phyloP scores from a whole-genome alignment of 2,329 filamentous ascomycete genomes.

The Colletotrichum paranaense region DNA sequence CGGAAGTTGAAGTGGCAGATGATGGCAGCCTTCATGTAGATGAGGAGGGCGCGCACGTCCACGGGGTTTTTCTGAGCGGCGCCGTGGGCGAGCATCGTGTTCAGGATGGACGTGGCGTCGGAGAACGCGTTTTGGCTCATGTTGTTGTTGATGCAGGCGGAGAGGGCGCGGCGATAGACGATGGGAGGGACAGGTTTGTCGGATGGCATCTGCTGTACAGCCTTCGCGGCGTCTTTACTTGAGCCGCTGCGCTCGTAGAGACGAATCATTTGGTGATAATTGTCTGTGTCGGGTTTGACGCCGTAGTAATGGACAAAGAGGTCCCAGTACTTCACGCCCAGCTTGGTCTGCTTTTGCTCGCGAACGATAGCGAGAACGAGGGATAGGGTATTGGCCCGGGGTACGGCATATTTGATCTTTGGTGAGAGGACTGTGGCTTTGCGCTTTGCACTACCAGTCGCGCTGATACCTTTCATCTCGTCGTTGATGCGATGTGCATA shows the following conservation, averaged over 20 bases:
- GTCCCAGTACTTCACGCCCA: constrained; percentile 84
- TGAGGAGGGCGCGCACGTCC: constrained; percentile 62
- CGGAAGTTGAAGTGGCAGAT: constrained; percentile 56
- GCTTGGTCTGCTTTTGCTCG: constrained; percentile 67
- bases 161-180: constrained; percentile 79
- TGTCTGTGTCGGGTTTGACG: constrained; percentile 78
- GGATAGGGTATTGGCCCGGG: constrained; percentile 71
- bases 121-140: constrained; percentile 77
- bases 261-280: constrained; percentile 76
- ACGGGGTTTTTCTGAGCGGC: constrained; percentile 38
- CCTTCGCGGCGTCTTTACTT: constrained; percentile 68
- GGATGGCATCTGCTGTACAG: constrained; percentile 68
- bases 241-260: constrained; percentile 74
- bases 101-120: constrained; percentile 73
- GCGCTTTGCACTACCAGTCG: constrained; percentile 29
- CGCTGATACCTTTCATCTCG: constrained; percentile 39
- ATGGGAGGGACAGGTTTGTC: constrained; percentile 54
- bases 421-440: constrained; percentile 30
- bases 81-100: constrained; percentile 64
- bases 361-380: constrained; percentile 74
- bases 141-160: constrained; percentile 79
- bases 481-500: constrained; percentile 28
- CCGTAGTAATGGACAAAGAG: constrained; percentile 70
- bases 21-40: constrained; percentile 68
- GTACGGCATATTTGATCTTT: constrained; percentile 51